These are phyloP conservation scores for Lactarius quietus DNA, from an alignment of 768 basidiomycete species.

Conservation along the genomic window DNA sequence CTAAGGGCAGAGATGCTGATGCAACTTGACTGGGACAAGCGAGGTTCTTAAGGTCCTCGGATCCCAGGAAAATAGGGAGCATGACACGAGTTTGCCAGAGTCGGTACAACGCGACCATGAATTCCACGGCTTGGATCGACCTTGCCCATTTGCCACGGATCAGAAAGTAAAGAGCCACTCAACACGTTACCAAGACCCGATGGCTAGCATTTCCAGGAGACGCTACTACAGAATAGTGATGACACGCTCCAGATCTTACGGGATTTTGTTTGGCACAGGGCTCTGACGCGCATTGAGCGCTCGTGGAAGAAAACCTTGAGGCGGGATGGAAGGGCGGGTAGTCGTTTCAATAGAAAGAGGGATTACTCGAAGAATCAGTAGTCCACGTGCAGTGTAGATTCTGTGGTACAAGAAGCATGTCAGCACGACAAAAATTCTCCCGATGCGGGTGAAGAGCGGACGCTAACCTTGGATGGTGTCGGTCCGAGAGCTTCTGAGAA, in stretches of 20 bases:
- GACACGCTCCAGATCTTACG: slow-evolving; percentile 10
- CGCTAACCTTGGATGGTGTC: neutral
- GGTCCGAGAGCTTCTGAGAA: slow-evolving; percentile 1
- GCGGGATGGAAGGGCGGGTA: slow-evolving; percentile 1
- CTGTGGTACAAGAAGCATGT: slow-evolving; percentile 21
- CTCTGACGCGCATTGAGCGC: neutral
- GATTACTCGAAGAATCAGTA: slow-evolving; percentile 3
- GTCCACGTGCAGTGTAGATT: slow-evolving; percentile 11
- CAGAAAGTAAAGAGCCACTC: slow-evolving; percentile 4
- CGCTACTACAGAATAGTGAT: slow-evolving; percentile 4
- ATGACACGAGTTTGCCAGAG: slow-evolving; percentile 5
- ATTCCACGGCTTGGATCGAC: neutral
- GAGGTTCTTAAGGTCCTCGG: slow-evolving; percentile 17
- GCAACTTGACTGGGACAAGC: neutral
- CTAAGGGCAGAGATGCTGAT: slow-evolving; percentile 10
- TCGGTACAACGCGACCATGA: neutral
- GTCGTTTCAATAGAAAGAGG: neutral
- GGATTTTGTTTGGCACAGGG: slow-evolving; percentile 6
- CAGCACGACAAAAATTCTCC: slow-evolving; percentile 12
- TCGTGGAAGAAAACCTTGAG: slow-evolving; percentile 1
- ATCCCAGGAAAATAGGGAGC: neutral
- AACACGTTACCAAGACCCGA: slow-evolving; percentile 8
- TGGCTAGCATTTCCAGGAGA: slow-evolving; percentile 7
- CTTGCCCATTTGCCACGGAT: neutral
- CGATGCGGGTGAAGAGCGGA: slow-evolving; percentile 22